phyloP scores from a whole-genome alignment of 345 rosid genomes.

The Corchorus capsularis region DNA sequence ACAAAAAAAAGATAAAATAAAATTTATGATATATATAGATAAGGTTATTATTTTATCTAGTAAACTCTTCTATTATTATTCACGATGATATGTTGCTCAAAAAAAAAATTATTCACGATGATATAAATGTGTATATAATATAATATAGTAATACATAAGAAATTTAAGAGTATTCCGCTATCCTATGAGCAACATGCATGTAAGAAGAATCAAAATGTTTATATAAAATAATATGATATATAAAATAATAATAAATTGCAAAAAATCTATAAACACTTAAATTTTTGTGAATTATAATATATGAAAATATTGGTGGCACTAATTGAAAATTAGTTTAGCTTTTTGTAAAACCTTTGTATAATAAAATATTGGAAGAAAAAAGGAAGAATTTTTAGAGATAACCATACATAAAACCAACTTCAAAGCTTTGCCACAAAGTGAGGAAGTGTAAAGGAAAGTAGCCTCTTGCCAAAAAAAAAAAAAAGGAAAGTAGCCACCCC shows the following conservation, averaged over 20 bases:
- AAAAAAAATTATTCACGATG: no score
- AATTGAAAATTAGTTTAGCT: not conserved
- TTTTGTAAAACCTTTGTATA: not conserved
- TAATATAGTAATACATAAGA: no score
- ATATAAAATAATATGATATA: no score
- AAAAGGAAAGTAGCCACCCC: not conserved
- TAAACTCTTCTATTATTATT: not conserved
- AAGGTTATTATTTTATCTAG: not conserved
- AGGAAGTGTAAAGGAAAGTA: constrained; percentile 19
- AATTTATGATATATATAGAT: no score
- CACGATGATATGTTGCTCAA: no score
- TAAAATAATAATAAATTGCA: no score
- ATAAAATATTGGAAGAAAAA: not conserved
- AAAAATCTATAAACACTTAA: not conserved
- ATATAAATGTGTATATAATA: no score
- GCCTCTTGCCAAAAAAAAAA: no score
- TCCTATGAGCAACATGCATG: no score
- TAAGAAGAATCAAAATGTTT: no score
- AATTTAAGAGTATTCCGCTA: no score
- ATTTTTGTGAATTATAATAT: not conserved
- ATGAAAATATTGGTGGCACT: not conserved
- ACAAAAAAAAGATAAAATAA: no score
- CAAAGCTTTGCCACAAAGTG: constrained; percentile 28
- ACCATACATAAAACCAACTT: not conserved
- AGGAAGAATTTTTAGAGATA: not conserved